phyloP scores from a whole-genome alignment of 169 alveolate species.

The Cryptosporidium canis region DNA sequence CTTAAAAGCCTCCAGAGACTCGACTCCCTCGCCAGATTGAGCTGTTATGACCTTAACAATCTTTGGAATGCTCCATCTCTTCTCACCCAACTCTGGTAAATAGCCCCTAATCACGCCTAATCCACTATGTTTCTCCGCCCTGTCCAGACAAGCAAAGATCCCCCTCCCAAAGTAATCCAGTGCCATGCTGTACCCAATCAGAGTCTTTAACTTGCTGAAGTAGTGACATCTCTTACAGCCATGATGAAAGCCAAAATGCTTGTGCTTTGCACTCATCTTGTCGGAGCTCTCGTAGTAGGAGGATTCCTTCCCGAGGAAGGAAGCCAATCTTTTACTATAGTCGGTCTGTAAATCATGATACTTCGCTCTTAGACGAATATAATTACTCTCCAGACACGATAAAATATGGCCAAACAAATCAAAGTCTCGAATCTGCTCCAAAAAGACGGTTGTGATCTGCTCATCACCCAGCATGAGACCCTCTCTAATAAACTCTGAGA shows the following conservation, averaged over 20 bases:
- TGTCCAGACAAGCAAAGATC: neutral
- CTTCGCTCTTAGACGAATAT: neutral
- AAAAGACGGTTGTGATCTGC: neutral
- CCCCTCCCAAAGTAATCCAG: neutral
- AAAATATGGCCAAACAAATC: neutral
- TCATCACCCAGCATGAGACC: neutral
- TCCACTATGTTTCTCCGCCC: neutral
- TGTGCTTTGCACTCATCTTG: neutral
- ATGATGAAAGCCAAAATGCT: neutral
- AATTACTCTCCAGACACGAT: neutral
- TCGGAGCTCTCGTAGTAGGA: no score
- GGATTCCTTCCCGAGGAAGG: no score
- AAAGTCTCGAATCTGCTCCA: neutral
- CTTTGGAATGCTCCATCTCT: no score
- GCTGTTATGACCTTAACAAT: no score
- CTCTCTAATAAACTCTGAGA: neutral
- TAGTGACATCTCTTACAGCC: neutral
- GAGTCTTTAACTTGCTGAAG: neutral
- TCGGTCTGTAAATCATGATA: no score
- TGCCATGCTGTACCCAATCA: neutral
- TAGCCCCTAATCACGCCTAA: neutral
- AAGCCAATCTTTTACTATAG: no score
- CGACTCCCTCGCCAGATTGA: no score
- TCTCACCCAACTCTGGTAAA: neutral
- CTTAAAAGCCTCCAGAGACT: no score